Base-by-base conservation (phyloP, 805 yeast genomes). In the Candida vaughaniae region DNA sequence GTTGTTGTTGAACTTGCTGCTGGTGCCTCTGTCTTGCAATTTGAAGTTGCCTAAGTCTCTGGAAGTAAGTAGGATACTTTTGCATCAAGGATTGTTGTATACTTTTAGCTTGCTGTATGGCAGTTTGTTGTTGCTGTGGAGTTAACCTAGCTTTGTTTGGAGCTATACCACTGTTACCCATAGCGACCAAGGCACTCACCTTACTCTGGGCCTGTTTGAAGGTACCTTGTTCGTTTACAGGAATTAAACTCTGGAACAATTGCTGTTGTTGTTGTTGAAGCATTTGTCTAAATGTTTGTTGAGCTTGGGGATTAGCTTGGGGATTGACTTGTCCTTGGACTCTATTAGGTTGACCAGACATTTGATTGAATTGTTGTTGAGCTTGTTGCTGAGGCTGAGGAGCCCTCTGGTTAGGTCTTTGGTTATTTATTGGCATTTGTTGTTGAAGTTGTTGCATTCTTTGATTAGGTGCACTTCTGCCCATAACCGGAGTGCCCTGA, bases 121-220 rank as follows among this genome's bases (percentile, higher is more conserved):
- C 73, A 37, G 65, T 71, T 38, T 65, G 72, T 33, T 67, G 70
- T 39, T 68, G 74, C 32, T 64, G 69, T 3, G 69, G 68, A 4
- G 66, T 64, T 31, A 68, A 57, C 28, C 59, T 59, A 17, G 63
- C 56, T 17, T 71, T 54, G 38, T 62, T 67, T n/a, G 74, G 74
- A 2, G 72, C 66, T 11, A 60, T 47, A 1, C 74, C 74, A 9
- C 65, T 52, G 37, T 64, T 62, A 4, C 72, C 69, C 71, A 68
- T 67, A 37, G 56, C 55, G 2, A 64, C 66, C 32, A 66, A 62
- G 2, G 71, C 60, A 38, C 55, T 60, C 63, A 66, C 63, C 28
- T 64, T 53, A 2, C 57, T 44, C 42, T 68, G 74, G 37, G 63
- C 47, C 33, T 66, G 72, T 39, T 64, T 58, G 54, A 64, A 68